Percentiles rank a stretch among this genome's conserved stretches.
Evolutionary conservation across 164 flowering plant genomes (phyloP).

Genomic region (Amborella trichopoda): DNA sequence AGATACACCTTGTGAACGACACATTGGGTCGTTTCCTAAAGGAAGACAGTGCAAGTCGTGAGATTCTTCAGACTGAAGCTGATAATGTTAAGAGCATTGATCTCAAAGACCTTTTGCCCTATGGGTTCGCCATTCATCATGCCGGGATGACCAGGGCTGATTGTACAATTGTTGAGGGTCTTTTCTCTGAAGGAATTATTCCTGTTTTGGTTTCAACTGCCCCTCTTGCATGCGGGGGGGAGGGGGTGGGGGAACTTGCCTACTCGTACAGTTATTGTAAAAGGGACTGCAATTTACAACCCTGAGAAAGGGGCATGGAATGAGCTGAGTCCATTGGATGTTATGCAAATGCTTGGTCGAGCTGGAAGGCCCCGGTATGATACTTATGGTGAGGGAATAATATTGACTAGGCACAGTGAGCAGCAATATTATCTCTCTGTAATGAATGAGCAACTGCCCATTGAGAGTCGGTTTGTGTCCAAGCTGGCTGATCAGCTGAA

Average conservation of each 20-base stretch:
- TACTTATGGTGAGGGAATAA: constrained; percentile 86
- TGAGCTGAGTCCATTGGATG: constrained; percentile 93
- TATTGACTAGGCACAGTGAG: constrained; percentile 82
- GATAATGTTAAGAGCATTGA: constrained; percentile 67
- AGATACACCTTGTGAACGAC: constrained; percentile 74
- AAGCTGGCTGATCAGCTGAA: constrained; percentile 94
- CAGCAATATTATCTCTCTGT: constrained; percentile 86
- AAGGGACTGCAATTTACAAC: constrained; percentile 94
- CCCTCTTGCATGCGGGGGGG: constrained; percentile 89
- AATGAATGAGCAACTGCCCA: constrained; percentile 97
- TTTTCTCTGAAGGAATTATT: constrained; percentile 69
- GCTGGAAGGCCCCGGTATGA: constrained; percentile 99
- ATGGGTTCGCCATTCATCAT: constrained; percentile 97
- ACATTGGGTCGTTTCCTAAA: constrained; percentile 71
- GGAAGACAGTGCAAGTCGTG: constrained; percentile 87
- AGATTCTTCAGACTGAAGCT: constrained; percentile 9
- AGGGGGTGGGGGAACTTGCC: constrained; percentile 99
- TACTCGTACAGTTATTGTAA: constrained; percentile 91
- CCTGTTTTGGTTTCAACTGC: constrained; percentile 96
- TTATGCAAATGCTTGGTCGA: constrained; percentile 99
- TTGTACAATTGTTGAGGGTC: constrained; percentile 75
- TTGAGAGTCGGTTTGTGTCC: constrained; percentile 94
- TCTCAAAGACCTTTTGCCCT: constrained; percentile 81
- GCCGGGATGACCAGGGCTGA: constrained; percentile 90
- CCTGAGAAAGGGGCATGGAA: constrained; percentile 99